Evolutionary conservation across 73 alveolate genomes (phyloP), one percentile per base, ranked within the genome.

Genomic region (Stentor roeselii): DNA sequence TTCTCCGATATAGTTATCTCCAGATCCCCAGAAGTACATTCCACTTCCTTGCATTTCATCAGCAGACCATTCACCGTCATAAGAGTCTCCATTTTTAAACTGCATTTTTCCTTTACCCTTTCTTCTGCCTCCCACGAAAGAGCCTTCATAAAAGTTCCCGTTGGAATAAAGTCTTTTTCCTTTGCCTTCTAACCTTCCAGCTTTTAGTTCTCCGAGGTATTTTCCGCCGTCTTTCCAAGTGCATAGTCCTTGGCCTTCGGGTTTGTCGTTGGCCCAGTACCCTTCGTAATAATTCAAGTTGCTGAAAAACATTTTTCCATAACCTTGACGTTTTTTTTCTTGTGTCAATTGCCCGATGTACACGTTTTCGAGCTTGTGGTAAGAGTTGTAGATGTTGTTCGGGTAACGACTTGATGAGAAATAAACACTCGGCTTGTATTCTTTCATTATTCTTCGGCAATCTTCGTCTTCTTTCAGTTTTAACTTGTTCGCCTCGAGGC

Each of bases 1-100:
- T 75, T 88, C 93, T 31, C 98, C 96, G 82, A 89, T 94, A 76
- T 87, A 93, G 67, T 85, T 89, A 67, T 93, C 95, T 32, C 96
- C 98, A 50, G 87, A 78, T 30, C 82, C 78, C 87, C 88, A 78
- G 3, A 78, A 37, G 58, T 75, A 82, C 21, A 39, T 83, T 3
- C 92, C 92, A 31, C 82, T 86, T n/a, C 88, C 92, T 6, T 78
- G 89, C 31, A 82, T 78, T 34, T 60, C 76, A 36, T 85, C 92
- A 0, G 59, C 75, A 1, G 3, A 21, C 60, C 78, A 86, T 14
- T 83, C 75, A 0, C 92, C 92, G 78, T 86, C 86, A 75, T 86
- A 86, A 37, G 36, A 42, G 59, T 82, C 83, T 3, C 83, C 41
- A 27, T 76, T 41, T 2, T 76, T 76, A 2, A 39, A 76, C 3